Percentiles rank a stretch among this genome's conserved stretches.
Conservation (phyloP, 2,329 filamentous ascomycete species). For the Aspergillus nomiae region DNA sequence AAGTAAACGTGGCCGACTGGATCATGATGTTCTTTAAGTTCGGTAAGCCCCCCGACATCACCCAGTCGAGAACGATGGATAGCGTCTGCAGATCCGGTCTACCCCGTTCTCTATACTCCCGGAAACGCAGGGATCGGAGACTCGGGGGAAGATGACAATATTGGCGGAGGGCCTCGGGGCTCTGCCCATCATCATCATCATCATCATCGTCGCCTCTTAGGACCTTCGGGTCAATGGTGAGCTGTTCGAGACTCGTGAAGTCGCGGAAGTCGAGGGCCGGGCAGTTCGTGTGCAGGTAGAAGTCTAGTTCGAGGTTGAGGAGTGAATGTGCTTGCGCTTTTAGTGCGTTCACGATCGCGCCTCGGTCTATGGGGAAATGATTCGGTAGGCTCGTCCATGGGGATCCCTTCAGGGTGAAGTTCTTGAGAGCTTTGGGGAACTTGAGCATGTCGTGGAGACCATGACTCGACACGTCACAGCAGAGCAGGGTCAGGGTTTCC, state of each 20-base stretch:
- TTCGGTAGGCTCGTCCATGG: background rate
- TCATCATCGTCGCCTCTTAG: background rate
- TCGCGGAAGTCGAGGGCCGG: conserved; percentile 3
- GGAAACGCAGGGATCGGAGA: background rate
- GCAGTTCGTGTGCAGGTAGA: background rate
- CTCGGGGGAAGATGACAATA: conserved; percentile 2
- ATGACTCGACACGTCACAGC: background rate
- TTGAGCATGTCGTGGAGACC: background rate
- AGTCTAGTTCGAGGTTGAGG: conserved; percentile 4
- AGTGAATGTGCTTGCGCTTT: conserved; percentile 2
- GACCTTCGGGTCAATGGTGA: conserved; percentile 4
- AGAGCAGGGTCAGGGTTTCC: background rate
- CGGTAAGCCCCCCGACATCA: background rate
- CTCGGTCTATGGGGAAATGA: background rate
- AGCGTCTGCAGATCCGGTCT: background rate
- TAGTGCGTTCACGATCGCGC: background rate
- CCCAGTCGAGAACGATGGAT: conserved; percentile 2
- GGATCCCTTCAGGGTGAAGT: background rate
- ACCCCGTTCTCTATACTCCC: background rate
- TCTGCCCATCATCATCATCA: background rate
- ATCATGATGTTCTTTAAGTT: background rate
- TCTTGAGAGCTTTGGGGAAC: background rate
- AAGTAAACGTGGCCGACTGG: background rate
- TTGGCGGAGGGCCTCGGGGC: background rate
- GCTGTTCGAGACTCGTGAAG: conserved; percentile 1